phyloP scores from a whole-genome alignment of 495 filamentous ascomycete genomes.

The Podospora anserina region DNA sequence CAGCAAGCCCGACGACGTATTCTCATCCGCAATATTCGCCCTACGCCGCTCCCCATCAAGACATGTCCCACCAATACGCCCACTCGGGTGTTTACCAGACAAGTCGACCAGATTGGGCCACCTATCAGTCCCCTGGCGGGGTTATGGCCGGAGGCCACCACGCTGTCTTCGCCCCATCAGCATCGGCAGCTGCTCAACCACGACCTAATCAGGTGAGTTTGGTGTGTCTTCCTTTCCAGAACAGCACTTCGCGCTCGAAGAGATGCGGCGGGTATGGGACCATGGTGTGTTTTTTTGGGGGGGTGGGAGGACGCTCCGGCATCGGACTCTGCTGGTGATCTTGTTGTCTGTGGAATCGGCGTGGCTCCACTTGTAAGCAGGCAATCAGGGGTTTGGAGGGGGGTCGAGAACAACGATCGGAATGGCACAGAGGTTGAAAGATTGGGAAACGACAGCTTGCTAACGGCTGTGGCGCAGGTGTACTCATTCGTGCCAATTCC shows the following conservation, averaged over 20 bases:
- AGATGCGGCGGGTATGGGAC: neutral
- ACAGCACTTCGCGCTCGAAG: neutral
- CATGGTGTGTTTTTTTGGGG: neutral
- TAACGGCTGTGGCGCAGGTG: slow-evolving; percentile 53
- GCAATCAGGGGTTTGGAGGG: neutral
- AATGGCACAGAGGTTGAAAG: neutral
- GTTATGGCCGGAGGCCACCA: slow-evolving; percentile 46
- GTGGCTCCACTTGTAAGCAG: neutral
- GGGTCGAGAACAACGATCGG: neutral
- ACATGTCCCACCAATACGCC: slow-evolving; percentile 64
- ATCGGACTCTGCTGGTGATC: neutral
- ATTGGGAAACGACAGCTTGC: neutral
- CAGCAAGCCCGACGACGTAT: slow-evolving; percentile 87
- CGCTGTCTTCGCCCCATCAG: slow-evolving; percentile 54
- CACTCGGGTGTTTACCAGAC: slow-evolving; percentile 59
- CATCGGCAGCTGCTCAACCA: slow-evolving; percentile 50
- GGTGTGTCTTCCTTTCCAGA: slow-evolving; percentile 16
- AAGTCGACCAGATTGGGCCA: slow-evolving; percentile 75
- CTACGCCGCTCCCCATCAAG: slow-evolving; percentile 74
- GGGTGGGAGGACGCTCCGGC: neutral
- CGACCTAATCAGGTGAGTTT: slow-evolving; percentile 71
- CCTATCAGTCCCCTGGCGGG: slow-evolving; percentile 62
- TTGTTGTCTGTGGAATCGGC: neutral
- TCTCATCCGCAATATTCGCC: slow-evolving; percentile 73
- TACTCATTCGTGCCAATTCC: slow-evolving; percentile 99